phyloP scores from a whole-genome alignment of 1,284 basidiomycete genomes.

The Cryptococcus hybrid region DNA sequence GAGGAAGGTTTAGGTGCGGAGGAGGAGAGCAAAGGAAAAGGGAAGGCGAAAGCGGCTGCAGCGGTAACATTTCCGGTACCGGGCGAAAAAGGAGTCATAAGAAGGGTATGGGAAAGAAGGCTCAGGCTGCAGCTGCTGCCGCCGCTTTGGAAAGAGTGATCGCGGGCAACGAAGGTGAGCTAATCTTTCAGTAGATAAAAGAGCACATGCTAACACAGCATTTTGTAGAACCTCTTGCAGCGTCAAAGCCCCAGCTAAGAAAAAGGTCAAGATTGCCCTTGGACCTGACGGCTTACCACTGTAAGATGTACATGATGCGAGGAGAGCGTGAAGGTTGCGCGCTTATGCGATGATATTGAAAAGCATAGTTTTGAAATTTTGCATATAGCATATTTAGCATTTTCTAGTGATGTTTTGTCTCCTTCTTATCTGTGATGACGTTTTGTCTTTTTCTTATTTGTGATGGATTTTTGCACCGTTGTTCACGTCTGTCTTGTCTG shows the following conservation, averaged over 20 bases:
- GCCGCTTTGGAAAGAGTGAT: background rate
- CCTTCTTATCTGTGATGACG: no score
- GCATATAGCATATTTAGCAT: no score
- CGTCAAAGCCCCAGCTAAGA: slow-evolving; percentile 29
- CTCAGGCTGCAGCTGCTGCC: slow-evolving; percentile 18
- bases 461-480: background rate
- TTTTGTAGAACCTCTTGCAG: background rate
- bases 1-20: slow-evolving; percentile 31
- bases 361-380: no score
- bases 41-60: background rate
- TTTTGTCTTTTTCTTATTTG: no score
- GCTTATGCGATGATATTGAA: no score
- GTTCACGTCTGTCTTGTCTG: no score
- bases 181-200: background rate
- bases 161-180: background rate
- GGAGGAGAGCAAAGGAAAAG: slow-evolving; percentile 4
- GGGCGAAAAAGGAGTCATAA: slow-evolving; percentile 11
- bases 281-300: slow-evolving; percentile 45
- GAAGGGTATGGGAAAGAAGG: slow-evolving; percentile 1
- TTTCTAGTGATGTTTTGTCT: no score
- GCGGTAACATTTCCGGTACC: no score
- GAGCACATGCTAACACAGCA: background rate
- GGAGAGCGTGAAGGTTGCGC: no score
- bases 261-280: slow-evolving; percentile 43
- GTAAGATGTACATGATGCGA: slow-evolving; percentile 5